Percentiles rank a stretch among this genome's conserved stretches.
phyloP scores from a whole-genome alignment of 139 green algal genomes.

The Ettlia oleoabundans region DNA sequence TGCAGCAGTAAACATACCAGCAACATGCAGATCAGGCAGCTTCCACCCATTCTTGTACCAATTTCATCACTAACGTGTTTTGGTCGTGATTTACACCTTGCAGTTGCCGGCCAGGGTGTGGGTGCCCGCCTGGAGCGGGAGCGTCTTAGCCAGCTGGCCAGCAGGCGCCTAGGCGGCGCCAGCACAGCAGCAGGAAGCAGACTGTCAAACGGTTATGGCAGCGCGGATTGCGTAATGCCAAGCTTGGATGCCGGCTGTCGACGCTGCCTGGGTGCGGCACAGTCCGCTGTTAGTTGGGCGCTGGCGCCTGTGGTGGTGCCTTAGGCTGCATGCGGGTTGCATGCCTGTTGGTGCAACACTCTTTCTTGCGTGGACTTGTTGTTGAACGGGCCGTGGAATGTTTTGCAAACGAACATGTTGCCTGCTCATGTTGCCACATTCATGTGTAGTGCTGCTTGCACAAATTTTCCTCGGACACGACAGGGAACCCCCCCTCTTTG shows the following conservation, averaged over 20 bases:
- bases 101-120: constrained; percentile 69
- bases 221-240: not conserved
- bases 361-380: not conserved
- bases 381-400: not conserved
- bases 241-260: constrained; percentile 7
- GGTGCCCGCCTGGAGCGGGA: constrained; percentile 65
- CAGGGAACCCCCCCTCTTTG: too few species aligned
- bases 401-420: too few species aligned
- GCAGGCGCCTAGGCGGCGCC: too few species aligned
- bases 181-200: not conserved
- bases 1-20: too few species aligned
- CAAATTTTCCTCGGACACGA: too few species aligned
- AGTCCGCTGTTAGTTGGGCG: constrained; percentile 13
- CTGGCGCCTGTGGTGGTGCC: not conserved
- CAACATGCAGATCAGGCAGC: too few species aligned
- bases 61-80: too few species aligned
- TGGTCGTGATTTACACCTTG: too few species aligned
- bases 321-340: not conserved
- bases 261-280: not conserved
- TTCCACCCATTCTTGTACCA: too few species aligned
- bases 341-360: not conserved
- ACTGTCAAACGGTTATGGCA: not conserved
- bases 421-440: too few species aligned
- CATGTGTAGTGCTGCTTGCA: too few species aligned
- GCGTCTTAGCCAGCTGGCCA: constrained; percentile 36